These are phyloP conservation scores for Solanum pinnatisectum DNA, from an alignment of 257 asterid species.

Conservation along the genomic window DNA sequence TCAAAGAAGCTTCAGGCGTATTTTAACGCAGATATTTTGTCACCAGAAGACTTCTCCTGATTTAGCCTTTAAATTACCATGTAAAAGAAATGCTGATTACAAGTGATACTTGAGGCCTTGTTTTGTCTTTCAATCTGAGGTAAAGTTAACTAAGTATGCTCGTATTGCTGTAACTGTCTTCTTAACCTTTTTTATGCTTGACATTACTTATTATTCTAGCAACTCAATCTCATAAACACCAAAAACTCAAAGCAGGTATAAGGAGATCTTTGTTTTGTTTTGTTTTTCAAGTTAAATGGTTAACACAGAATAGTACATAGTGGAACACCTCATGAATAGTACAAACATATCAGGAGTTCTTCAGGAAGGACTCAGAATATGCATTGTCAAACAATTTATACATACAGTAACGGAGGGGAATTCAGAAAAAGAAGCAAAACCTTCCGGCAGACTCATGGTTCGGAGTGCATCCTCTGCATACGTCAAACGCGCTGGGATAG, in stretches of 20 bases:
- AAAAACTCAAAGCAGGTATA: neutral
- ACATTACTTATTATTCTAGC: neutral
- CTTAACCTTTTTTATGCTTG: neutral
- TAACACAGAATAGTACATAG: neutral
- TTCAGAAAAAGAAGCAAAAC: conserved; percentile 19
- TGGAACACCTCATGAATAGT: neutral
- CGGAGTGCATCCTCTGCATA: conserved; percentile 81
- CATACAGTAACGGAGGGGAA: neutral
- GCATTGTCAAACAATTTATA: neutral
- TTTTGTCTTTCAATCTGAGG: neutral
- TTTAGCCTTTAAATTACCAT: neutral
- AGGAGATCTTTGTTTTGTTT: neutral
- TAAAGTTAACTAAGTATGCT: neutral
- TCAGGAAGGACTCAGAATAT: neutral
- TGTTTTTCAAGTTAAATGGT: neutral
- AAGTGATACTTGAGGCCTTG: neutral
- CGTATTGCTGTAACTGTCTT: neutral
- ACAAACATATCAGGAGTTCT: neutral
- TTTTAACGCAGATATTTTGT: neutral
- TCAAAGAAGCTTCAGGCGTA: neutral
- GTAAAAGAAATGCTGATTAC: neutral
- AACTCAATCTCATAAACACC: neutral
- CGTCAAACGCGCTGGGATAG: conserved; percentile 51
- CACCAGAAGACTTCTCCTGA: neutral
- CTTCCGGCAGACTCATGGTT: conserved; percentile 84